Evolutionary conservation across 768 basidiomycete genomes (phyloP).

Genomic region (Boletellus ananas): DNA sequence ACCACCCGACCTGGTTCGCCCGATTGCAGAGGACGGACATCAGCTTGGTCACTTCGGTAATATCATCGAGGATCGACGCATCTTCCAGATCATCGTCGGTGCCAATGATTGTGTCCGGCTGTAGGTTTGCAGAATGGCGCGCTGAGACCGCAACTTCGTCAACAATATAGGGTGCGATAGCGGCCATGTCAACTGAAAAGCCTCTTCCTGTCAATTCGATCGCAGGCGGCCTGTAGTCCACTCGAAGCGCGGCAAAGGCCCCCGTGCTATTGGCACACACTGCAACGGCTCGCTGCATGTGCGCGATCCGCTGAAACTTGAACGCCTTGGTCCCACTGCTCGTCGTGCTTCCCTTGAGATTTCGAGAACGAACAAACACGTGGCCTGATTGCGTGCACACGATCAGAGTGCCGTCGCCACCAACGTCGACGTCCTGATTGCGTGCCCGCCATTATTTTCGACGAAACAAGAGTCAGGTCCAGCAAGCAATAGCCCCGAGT

Average conservation of each 20-base stretch:
- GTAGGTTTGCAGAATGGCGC: not conserved
- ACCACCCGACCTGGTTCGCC: not conserved
- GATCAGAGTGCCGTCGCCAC: conserved; percentile 82
- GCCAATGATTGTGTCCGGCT: conserved; percentile 1
- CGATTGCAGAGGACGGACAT: conserved; percentile 7
- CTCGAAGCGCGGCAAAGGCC: conserved; percentile 79
- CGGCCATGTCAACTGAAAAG: conserved; percentile 62
- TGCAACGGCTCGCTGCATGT: conserved; percentile 77
- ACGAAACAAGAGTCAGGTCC: not conserved
- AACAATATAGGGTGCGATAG: conserved; percentile 56
- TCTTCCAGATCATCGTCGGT: conserved; percentile 41
- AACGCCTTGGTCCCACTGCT: conserved; percentile 42
- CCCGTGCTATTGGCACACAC: conserved; percentile 88
- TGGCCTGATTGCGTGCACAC: conserved; percentile 95
- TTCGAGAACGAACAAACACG: conserved; percentile 79
- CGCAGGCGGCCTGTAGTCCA: conserved; percentile 59
- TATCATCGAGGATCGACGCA: conserved; percentile 34
- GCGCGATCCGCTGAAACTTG: conserved; percentile 78
- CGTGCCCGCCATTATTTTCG: not conserved
- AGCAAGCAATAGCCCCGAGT: not conserved
- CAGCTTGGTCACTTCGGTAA: conserved; percentile 29
- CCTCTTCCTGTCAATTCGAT: conserved; percentile 54
- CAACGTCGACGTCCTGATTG: conserved; percentile 79
- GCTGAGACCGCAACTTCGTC: not conserved
- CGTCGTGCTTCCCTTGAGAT: conserved; percentile 24